Percentiles rank a stretch among this genome's conserved stretches.
Evolutionary conservation across 1,284 basidiomycete genomes (phyloP).

Genomic region (Ganoderma meredithae): DNA sequence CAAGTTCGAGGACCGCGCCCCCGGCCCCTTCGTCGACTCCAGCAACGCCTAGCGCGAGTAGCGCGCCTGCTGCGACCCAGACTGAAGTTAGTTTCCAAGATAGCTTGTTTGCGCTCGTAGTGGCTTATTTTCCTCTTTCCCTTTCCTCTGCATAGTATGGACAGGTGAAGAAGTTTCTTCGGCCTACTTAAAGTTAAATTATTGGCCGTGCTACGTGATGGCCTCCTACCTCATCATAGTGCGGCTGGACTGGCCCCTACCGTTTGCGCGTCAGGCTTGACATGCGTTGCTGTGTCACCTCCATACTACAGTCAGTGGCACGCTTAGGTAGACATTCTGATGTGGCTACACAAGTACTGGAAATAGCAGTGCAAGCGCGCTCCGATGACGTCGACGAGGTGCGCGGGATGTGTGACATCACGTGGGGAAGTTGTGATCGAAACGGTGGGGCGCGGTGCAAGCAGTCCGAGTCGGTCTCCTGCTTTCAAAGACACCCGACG

Average conservation of each 20-base stretch:
- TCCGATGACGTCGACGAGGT: not conserved
- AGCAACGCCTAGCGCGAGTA: slow-evolving; percentile 29
- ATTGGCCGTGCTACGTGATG: not conserved
- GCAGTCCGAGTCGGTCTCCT: not conserved
- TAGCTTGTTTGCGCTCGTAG: not conserved
- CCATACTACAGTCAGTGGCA: slow-evolving; percentile 35
- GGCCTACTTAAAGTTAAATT: not conserved
- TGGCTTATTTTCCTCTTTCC: not conserved
- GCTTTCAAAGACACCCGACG: slow-evolving; percentile 2
- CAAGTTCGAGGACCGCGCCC: slow-evolving; percentile 21
- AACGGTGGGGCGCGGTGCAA: slow-evolving; percentile 8
- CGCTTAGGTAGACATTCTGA: slow-evolving; percentile 1
- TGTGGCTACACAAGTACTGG: not conserved
- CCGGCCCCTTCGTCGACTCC: slow-evolving; percentile 25
- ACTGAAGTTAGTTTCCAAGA: slow-evolving; percentile 32
- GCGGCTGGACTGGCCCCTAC: slow-evolving; percentile 38
- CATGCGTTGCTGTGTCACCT: slow-evolving; percentile 30
- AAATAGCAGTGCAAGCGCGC: not conserved
- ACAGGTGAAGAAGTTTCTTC: slow-evolving; percentile 28
- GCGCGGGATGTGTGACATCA: not conserved
- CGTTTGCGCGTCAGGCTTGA: slow-evolving; percentile 23
- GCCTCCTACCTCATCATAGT: slow-evolving; percentile 21
- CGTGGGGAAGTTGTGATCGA: slow-evolving; percentile 16
- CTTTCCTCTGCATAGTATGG: slow-evolving; percentile 27
- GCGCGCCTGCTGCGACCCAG: slow-evolving; percentile 31